These are phyloP conservation scores for Penicillium sp. DNA, from an alignment of 2,329 filamentous ascomycete species.

Conservation along the genomic window DNA sequence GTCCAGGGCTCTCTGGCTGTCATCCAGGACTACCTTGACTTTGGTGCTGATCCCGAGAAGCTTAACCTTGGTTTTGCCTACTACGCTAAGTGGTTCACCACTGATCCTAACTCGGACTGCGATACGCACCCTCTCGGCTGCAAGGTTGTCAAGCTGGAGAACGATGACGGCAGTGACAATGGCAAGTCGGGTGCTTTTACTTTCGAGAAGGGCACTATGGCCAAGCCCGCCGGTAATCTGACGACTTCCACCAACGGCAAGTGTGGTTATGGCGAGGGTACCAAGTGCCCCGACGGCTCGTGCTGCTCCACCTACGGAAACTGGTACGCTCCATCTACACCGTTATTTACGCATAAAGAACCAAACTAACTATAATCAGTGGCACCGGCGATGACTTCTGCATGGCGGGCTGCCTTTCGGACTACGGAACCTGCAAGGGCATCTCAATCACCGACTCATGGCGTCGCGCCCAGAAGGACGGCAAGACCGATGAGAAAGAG, in stretches of 20 bases:
- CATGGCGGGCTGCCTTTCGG: constrained; percentile 35
- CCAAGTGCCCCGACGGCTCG: constrained; percentile 30
- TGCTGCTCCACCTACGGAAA: constrained; percentile 40
- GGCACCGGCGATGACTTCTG: constrained; percentile 34
- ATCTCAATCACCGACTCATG: constrained; percentile 58
- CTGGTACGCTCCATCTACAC: constrained; percentile 29
- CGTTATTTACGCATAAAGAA: neutral
- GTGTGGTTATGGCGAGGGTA: constrained; percentile 31
- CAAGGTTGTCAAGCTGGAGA: constrained; percentile 58
- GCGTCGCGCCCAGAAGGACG: constrained; percentile 52
- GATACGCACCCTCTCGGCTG: constrained; percentile 55
- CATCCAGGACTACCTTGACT: constrained; percentile 58
- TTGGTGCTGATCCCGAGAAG: constrained; percentile 55
- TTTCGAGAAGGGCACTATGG: constrained; percentile 43
- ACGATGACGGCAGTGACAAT: constrained; percentile 59
- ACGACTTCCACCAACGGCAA: constrained; percentile 28
- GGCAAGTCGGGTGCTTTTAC: constrained; percentile 53
- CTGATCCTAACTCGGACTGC: constrained; percentile 50
- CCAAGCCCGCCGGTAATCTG: constrained; percentile 25
- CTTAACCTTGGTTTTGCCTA: constrained; percentile 67
- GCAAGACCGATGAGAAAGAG: constrained; percentile 54
- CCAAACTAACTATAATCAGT: constrained; percentile 22
- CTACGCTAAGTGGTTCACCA: constrained; percentile 67
- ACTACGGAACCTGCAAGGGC: constrained; percentile 45
- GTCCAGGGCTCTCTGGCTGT: constrained; percentile 55